A percentile compares a stretch with the other conserved stretches of the same genome.
Evolutionary conservation across 2,329 filamentous ascomycete genomes (phyloP).

Genomic region (Albifimbria verrucaria): DNA sequence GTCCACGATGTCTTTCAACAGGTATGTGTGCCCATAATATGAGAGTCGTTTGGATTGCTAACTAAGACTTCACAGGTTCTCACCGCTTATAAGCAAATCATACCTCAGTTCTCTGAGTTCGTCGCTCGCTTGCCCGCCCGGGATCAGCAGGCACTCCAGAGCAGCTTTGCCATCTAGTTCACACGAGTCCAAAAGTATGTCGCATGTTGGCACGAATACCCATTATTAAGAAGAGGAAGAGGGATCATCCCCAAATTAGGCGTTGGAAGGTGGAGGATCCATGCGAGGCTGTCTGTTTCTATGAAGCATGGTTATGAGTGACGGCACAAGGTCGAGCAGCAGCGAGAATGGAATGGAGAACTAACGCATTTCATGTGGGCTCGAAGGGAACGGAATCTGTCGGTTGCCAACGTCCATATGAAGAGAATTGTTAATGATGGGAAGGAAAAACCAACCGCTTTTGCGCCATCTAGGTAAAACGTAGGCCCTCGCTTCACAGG

Average conservation of each 20-base stretch:
- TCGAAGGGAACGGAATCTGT: no score
- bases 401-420: no score
- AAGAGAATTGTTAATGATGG: no score
- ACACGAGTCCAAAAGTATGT: not conserved
- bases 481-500: no score
- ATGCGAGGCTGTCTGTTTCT: not conserved
- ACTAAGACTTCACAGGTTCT: conserved; percentile 38
- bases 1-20: conserved; percentile 72
- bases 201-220: not conserved
- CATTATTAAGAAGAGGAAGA: not conserved
- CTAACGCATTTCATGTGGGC: not conserved
- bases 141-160: conserved; percentile 47
- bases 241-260: no score
- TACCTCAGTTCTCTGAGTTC: conserved; percentile 57
- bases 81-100: conserved; percentile 54
- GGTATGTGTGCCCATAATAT: conserved; percentile 44
- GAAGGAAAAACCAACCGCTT: no score
- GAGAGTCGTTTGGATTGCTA: conserved; percentile 6
- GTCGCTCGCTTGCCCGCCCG: conserved; percentile 45
- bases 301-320: not conserved
- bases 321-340: not conserved
- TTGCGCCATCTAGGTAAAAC: no score
- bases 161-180: conserved; percentile 41
- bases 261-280: no score
- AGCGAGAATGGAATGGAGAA: not conserved